These are phyloP conservation scores for Ogataea naganishii DNA, from an alignment of 805 yeast species.

Conservation along the genomic window DNA sequence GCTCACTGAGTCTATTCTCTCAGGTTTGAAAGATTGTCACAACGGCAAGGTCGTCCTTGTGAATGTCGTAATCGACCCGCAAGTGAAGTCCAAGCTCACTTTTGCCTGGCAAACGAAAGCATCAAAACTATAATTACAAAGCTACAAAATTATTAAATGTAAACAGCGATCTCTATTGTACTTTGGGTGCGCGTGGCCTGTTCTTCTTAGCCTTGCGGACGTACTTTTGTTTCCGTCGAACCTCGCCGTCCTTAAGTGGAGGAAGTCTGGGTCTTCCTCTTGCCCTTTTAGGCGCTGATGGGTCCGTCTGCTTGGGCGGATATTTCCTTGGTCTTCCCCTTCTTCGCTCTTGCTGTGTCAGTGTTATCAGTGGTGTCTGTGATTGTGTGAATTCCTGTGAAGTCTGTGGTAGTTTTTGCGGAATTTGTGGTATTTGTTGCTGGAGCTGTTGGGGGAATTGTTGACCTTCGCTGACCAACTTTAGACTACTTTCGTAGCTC, in stretches of 20 bases:
- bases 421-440: too few species aligned
- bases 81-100: constrained; percentile 41
- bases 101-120: constrained; percentile 65
- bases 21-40: constrained; percentile 23
- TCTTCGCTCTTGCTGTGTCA: constrained; percentile 8
- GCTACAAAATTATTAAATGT: not conserved
- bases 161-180: not conserved
- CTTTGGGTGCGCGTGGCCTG: constrained; percentile 5
- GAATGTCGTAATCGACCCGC: constrained; percentile 57
- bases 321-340: constrained; percentile 19
- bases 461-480: too few species aligned
- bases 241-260: constrained; percentile 11
- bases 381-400: too few species aligned
- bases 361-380: too few species aligned
- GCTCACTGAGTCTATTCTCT: constrained; percentile 24
- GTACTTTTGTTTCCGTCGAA: constrained; percentile 16
- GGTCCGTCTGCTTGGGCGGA: constrained; percentile 2
- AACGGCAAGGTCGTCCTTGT: constrained; percentile 34
- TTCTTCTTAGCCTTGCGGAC: constrained; percentile 8
- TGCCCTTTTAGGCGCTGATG: constrained; percentile 11
- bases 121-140: constrained; percentile 5
- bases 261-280: constrained; percentile 22
- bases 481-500: too few species aligned
- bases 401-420: too few species aligned
- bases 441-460: too few species aligned